Percentiles rank a stretch among this genome's conserved stretches.
Evolutionary conservation across 2,329 filamentous ascomycete species (phyloP).

Genomic region (Diaporthe nobilis): DNA sequence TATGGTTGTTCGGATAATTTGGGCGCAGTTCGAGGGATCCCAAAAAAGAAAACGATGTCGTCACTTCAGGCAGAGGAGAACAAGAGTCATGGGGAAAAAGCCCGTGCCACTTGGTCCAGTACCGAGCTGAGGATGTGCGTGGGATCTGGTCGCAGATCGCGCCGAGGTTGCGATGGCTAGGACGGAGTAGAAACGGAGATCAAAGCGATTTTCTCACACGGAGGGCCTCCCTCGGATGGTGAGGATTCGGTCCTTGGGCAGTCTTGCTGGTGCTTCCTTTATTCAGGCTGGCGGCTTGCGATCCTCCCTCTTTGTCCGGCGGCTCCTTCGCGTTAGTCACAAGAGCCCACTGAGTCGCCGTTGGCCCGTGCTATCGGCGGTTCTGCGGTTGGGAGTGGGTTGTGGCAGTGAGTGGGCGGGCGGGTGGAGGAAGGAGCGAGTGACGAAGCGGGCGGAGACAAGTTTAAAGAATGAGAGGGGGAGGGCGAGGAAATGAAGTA

Average conservation of each 20-base stretch:
- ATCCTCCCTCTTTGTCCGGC: conserved; percentile 33
- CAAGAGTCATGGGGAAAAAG: conserved; percentile 36
- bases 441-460: conserved; percentile 32
- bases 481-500: neutral
- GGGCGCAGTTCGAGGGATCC: conserved; percentile 27
- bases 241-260: conserved; percentile 13
- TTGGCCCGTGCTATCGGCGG: conserved; percentile 37
- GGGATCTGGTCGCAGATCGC: conserved; percentile 27
- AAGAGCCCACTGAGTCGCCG: conserved; percentile 29
- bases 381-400: conserved; percentile 32
- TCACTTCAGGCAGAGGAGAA: conserved; percentile 28
- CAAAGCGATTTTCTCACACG: conserved; percentile 13
- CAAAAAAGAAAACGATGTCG: conserved; percentile 36
- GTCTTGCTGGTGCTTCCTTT: conserved; percentile 30
- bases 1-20: conserved; percentile 29
- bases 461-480: conserved; percentile 18
- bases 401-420: conserved; percentile 26
- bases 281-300: conserved; percentile 28
- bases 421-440: conserved; percentile 11
- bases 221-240: neutral
- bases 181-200: conserved; percentile 17
- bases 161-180: conserved; percentile 7
- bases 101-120: conserved; percentile 23
- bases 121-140: conserved; percentile 16
- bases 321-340: conserved; percentile 35